Evolutionary conservation across 1,284 basidiomycete genomes (phyloP).

Genomic region (Cryptococcus neoformans): DNA sequence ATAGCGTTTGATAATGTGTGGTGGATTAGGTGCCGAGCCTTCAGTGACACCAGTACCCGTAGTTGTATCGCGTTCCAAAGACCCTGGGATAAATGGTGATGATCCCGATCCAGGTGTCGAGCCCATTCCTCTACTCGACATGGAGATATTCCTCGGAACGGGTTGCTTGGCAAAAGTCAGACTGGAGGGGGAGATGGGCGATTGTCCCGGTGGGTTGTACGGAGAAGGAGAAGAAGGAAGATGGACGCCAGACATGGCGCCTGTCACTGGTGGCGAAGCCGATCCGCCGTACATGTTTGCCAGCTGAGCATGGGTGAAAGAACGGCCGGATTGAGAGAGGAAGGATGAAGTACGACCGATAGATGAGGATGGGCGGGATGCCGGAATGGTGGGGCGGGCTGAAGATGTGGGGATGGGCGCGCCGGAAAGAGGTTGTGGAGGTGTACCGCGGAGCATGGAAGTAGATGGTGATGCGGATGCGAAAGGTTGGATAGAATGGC

Average conservation of each 20-base stretch:
- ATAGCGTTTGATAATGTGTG: conserved; percentile 39
- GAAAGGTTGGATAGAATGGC: conserved; percentile 45
- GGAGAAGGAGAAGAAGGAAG: conserved; percentile 18
- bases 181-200: conserved; percentile 22
- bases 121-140: conserved; percentile 23
- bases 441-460: conserved; percentile 31
- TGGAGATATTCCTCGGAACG: conserved; percentile 16
- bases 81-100: conserved; percentile 37
- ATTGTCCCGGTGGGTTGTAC: conserved; percentile 14
- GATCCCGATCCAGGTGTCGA: conserved; percentile 20
- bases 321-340: conserved; percentile 47
- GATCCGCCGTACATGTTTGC: conserved; percentile 30
- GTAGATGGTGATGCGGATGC: conserved; percentile 40
- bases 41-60: not conserved
- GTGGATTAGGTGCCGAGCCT: conserved; percentile 8
- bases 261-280: conserved; percentile 25
- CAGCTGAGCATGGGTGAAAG: conserved; percentile 47
- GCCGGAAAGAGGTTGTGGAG: conserved; percentile 12
- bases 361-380: conserved; percentile 23
- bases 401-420: conserved; percentile 10
- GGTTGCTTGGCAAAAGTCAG: conserved; percentile 42
- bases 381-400: conserved; percentile 9
- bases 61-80: conserved; percentile 27
- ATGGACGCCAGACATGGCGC: conserved; percentile 18
- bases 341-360: conserved; percentile 42